Conservation (phyloP, 495 filamentous ascomycete genomes). For the Aspergillus mulundensis region DNA sequence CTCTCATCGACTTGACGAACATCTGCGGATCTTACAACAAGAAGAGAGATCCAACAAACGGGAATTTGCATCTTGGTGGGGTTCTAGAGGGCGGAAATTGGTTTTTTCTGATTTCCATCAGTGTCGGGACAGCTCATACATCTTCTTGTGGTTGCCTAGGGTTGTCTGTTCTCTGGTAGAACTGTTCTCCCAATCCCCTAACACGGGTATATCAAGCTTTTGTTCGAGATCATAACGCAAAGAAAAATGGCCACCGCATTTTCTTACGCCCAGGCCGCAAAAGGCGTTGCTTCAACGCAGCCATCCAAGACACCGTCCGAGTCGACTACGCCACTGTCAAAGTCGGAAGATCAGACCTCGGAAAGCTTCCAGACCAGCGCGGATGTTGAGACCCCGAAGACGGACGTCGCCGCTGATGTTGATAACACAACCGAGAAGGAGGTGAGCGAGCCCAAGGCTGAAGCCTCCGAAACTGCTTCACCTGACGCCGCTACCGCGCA, state of each 20-base stretch:
- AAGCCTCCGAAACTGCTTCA: constrained; percentile 58
- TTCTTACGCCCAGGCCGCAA: constrained; percentile 95
- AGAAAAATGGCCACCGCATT: constrained; percentile 51
- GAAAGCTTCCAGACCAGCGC: constrained; percentile 13
- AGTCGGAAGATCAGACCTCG: constrained; percentile 27
- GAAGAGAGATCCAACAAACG: constrained; percentile 26
- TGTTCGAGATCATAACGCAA: neutral
- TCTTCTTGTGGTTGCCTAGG: constrained; percentile 22
- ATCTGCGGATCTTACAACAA: constrained; percentile 1
- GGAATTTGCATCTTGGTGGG: constrained; percentile 30
- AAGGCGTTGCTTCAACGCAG: constrained; percentile 54
- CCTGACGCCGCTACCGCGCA: constrained; percentile 62
- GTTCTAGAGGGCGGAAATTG: constrained; percentile 29
- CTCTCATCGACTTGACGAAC: constrained; percentile 3
- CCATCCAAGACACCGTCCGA: constrained; percentile 37
- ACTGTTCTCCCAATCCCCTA: constrained; percentile 18
- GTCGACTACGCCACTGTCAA: constrained; percentile 24
- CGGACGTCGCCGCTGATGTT: constrained; percentile 25
- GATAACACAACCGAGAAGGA: constrained; percentile 31
- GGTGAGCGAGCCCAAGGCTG: constrained; percentile 28
- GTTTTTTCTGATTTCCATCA: constrained; percentile 23
- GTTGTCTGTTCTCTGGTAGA: constrained; percentile 31
- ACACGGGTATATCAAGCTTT: constrained; percentile 21
- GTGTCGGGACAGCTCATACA: constrained; percentile 29
- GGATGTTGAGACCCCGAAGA: constrained; percentile 22